These are phyloP conservation scores for Hemileccinum impolitum DNA, from an alignment of 768 basidiomycete genomes.

Conservation along the genomic window DNA sequence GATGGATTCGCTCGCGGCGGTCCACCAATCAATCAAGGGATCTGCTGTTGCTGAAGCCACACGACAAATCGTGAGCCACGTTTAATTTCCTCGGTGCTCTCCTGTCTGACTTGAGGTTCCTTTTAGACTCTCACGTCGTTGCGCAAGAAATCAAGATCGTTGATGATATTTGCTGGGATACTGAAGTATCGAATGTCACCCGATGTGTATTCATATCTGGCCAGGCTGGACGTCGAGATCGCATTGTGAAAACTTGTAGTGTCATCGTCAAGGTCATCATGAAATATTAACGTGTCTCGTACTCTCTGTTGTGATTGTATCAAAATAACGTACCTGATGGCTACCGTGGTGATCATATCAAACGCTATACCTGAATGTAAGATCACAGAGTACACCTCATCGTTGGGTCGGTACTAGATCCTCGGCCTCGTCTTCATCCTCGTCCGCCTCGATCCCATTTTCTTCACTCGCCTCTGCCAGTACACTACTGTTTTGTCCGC, in stretches of 20 bases:
- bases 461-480: constrained; percentile 31
- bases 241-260: constrained; percentile 45
- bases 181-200: constrained; percentile 87
- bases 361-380: neutral
- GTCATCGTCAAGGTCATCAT: too few relatives aligned
- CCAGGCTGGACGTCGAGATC: constrained; percentile 82
- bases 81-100: constrained; percentile 11
- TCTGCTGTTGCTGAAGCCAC: constrained; percentile 70
- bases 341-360: neutral
- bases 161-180: constrained; percentile 88
- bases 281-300: neutral
- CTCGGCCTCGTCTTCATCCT: constrained; percentile 14
- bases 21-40: constrained; percentile 74
- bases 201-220: constrained; percentile 86
- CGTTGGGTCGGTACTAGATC: constrained; percentile 30
- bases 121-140: constrained; percentile 56
- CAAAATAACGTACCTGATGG: constrained; percentile 13
- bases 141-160: constrained; percentile 75
- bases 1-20: constrained; percentile 86
- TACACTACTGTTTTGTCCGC: constrained; percentile 14
- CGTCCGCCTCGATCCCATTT: constrained; percentile 25
- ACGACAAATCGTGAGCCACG: constrained; percentile 61
- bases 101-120: constrained; percentile 26
- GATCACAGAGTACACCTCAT: constrained; percentile 8
- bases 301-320: too few relatives aligned